A percentile compares a stretch with the other conserved stretches of the same genome.
These are phyloP conservation scores for Tillandsia leiboldiana DNA, from an alignment of 176 grass and related monocot genomes.

Conservation along the genomic window DNA sequence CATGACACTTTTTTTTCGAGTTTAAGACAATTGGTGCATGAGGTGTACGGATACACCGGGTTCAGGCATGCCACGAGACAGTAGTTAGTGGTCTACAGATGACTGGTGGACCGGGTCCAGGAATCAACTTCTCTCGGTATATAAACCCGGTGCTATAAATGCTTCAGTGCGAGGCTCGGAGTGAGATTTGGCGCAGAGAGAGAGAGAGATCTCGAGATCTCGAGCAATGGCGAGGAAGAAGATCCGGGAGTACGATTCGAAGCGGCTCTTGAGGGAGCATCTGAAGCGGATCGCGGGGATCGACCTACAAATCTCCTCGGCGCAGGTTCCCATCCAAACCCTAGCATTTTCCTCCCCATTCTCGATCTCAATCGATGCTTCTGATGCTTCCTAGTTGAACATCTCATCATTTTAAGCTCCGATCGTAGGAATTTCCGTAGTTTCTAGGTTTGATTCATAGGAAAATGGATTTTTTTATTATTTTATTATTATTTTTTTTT, in stretches of 20 bases:
- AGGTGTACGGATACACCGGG: too few relatives aligned
- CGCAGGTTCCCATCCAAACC: constrained; percentile 19
- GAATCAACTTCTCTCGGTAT: too few relatives aligned
- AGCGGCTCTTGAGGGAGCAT: constrained; percentile 39
- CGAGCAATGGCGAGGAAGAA: constrained; percentile 40
- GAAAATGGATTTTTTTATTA: background rate
- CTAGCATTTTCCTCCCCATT: constrained; percentile 1
- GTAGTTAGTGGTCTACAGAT: too few relatives aligned
- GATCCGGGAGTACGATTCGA: constrained; percentile 51
- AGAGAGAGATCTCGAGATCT: background rate
- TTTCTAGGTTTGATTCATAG: background rate
- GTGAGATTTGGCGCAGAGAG: background rate
- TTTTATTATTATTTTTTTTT: background rate
- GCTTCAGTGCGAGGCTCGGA: background rate
- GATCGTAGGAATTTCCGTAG: background rate
- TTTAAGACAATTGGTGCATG: too few relatives aligned
- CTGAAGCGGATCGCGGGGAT: constrained; percentile 36
- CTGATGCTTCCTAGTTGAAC: background rate
- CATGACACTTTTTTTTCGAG: too few relatives aligned
- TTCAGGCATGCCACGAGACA: too few relatives aligned
- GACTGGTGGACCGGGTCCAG: too few relatives aligned
- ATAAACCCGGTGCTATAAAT: too few relatives aligned
- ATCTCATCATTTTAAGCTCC: background rate
- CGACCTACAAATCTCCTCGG: constrained; percentile 37
- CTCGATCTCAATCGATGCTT: background rate